Evolutionary conservation across 2,329 filamentous ascomycete species (phyloP).

Genomic region (Microcyclospora pomicola): DNA sequence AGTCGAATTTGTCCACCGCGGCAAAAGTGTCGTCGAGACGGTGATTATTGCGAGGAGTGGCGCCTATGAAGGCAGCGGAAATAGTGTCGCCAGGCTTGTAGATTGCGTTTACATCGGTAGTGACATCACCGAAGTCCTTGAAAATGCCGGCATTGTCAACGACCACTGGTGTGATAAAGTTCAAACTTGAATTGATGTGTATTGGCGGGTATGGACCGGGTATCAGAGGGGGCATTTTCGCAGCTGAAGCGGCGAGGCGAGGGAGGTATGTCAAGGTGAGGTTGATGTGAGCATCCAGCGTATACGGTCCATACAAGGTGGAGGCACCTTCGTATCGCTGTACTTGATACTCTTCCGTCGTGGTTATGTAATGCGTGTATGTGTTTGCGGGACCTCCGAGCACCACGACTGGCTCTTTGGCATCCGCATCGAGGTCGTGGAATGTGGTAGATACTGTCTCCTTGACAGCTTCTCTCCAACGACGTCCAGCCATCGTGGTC

Average conservation of each 20-base stretch:
- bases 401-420: constrained; percentile 56
- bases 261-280: constrained; percentile 59
- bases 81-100: constrained; percentile 46
- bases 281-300: constrained; percentile 77
- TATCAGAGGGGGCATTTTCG: constrained; percentile 21
- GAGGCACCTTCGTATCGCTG: constrained; percentile 94
- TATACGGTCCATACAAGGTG: constrained; percentile 73
- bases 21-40: constrained; percentile 65
- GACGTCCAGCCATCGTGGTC: constrained; percentile 79
- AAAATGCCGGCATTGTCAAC: constrained; percentile 54
- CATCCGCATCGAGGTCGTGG: constrained; percentile 24
- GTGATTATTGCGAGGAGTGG: constrained; percentile 82
- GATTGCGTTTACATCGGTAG: constrained; percentile 38
- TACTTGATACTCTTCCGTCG: constrained; percentile 64
- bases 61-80: constrained; percentile 61
- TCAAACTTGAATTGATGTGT: constrained; percentile 60
- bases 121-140: constrained; percentile 56
- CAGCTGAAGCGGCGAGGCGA: constrained; percentile 41
- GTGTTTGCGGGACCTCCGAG: constrained; percentile 81
- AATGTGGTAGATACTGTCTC: constrained; percentile 28
- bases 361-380: constrained; percentile 72
- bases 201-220: constrained; percentile 57
- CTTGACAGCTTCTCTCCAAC: constrained; percentile 64
- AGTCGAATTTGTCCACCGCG: constrained; percentile 52
- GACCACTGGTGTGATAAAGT: constrained; percentile 68